A percentile compares a stretch with the other conserved stretches of the same genome.
phyloP scores from a whole-genome alignment of 345 rosid species.

The Kernera saxatilis region DNA sequence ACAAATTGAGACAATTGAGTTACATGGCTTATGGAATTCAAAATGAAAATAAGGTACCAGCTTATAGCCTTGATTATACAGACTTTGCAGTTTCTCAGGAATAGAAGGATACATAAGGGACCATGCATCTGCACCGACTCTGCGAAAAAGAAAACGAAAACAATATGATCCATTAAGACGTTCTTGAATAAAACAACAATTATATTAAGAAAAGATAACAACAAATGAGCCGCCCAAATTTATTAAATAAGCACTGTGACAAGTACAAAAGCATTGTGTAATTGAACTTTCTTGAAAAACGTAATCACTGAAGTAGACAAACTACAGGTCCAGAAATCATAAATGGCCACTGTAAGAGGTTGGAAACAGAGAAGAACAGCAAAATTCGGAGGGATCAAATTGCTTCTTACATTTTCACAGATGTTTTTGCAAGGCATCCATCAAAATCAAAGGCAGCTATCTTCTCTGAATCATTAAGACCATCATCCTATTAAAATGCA shows the following conservation, averaged over 20 bases:
- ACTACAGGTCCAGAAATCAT: not conserved
- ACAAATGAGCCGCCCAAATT: not conserved
- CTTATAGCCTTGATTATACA: conserved; percentile 81
- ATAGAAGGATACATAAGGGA: conserved; percentile 87
- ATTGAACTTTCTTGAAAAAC: not conserved
- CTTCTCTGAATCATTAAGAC: conserved; percentile 66
- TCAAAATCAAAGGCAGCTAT: conserved; percentile 98
- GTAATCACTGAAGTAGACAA: not conserved
- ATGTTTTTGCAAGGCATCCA: conserved; percentile 88
- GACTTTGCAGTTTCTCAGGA: conserved; percentile 68
- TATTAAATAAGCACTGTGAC: not conserved
- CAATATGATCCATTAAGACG: not conserved
- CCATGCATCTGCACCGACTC: conserved; percentile 91
- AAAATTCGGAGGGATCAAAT: not conserved
- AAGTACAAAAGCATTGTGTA: not conserved
- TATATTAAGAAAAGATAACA: not conserved
- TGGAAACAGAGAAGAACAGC: not conserved
- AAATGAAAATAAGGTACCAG: conserved; percentile 43
- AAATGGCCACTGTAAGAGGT: not conserved
- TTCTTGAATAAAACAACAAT: not conserved
- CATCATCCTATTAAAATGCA: conserved; percentile 56
- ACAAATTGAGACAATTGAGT: not conserved
- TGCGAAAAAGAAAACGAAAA: conserved; percentile 31
- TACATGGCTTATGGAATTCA: not conserved
- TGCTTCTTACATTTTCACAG: conserved; percentile 57